phyloP scores from a whole-genome alignment of 345 rosid species.

The Salix purpurea region DNA sequence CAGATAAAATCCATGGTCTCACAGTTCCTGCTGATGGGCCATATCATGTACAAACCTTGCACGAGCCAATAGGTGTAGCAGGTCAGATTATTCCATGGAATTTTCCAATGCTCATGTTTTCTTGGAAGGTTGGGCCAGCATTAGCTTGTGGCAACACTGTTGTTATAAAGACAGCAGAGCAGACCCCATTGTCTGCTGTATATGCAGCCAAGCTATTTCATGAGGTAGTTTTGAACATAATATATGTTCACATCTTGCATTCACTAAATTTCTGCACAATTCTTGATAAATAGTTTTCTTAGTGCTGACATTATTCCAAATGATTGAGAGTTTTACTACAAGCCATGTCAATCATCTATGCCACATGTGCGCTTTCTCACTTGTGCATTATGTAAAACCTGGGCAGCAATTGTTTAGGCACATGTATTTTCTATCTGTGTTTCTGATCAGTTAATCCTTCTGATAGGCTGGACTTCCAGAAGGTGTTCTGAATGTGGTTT shows the following conservation, averaged over 20 bases:
- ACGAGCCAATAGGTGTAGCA: constrained; percentile 91
- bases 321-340: not conserved
- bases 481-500: constrained; percentile 80
- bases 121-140: constrained; percentile 95
- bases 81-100: constrained; percentile 99
- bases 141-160: constrained; percentile 86
- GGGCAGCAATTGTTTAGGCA: not conserved
- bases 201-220: constrained; percentile 55
- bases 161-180: constrained; percentile 89
- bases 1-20: constrained; percentile 93
- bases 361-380: not conserved
- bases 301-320: not conserved
- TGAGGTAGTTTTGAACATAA: constrained; percentile 47
- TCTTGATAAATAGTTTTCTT: not conserved
- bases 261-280: not conserved
- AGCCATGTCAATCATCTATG: not conserved
- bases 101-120: constrained; percentile 83
- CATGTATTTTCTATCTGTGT: not conserved
- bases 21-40: constrained; percentile 73
- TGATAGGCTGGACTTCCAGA: constrained; percentile 89
- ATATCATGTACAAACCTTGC: constrained; percentile 72
- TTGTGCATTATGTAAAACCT: not conserved
- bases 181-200: constrained; percentile 82
- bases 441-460: constrained; percentile 2
- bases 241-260: not conserved